Percentiles rank a stretch among this genome's conserved stretches.
These are phyloP conservation scores for Trichosporon ovoides DNA, from an alignment of 1,284 basidiomycete species.

Conservation along the genomic window DNA sequence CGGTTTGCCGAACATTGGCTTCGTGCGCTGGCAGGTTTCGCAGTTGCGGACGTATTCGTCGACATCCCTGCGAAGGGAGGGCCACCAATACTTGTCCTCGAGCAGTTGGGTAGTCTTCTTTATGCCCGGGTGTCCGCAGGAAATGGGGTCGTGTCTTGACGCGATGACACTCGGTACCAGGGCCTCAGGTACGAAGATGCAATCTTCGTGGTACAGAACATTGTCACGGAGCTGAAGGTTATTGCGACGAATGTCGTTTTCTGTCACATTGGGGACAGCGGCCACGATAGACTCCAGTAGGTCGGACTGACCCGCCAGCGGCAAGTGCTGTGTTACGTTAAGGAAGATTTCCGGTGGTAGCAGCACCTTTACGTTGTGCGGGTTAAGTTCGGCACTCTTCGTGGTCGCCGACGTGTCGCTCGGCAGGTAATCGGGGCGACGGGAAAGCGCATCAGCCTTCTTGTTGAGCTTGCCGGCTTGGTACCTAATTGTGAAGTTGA, in stretches of 20 bases:
- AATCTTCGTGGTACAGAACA: neutral
- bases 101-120: slow-evolving; percentile 42
- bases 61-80: slow-evolving; percentile 21
- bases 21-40: slow-evolving; percentile 40
- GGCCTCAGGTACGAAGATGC: neutral
- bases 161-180: neutral
- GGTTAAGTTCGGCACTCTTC: neutral
- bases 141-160: slow-evolving; percentile 26
- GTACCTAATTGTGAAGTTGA: slow-evolving; percentile 49
- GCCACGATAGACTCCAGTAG: too few species aligned
- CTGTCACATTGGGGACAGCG: too few species aligned
- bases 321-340: neutral
- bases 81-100: slow-evolving; percentile 32
- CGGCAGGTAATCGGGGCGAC: slow-evolving; percentile 43
- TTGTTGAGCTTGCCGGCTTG: slow-evolving; percentile 45
- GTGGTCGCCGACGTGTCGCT: neutral
- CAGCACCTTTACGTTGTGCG: neutral
- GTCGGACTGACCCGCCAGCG: too few species aligned
- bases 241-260: too few species aligned
- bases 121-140: slow-evolving; percentile 51
- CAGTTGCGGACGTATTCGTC: slow-evolving; percentile 36
- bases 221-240: neutral
- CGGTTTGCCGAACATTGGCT: slow-evolving; percentile 39
- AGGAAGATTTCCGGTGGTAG: neutral
- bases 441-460: slow-evolving; percentile 49